These are phyloP conservation scores for Mucor irregularis DNA, from an alignment of 371 early-diverging fungal species.

Conservation along the genomic window DNA sequence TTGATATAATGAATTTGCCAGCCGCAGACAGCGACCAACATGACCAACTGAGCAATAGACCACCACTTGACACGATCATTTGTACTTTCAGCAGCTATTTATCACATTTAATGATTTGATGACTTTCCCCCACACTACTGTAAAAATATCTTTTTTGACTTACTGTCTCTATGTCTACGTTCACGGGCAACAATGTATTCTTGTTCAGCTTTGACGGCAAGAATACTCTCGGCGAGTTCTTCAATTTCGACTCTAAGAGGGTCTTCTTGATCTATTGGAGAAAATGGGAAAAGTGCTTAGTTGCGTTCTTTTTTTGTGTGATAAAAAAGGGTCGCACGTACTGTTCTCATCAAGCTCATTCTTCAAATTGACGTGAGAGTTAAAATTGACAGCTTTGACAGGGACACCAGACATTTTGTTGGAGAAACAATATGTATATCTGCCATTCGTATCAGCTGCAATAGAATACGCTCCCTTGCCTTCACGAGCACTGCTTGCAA, in stretches of 20 bases:
- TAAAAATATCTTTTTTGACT: constrained; percentile 20
- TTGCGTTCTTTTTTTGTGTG: neutral
- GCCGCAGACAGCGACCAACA: constrained; percentile 64
- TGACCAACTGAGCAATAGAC: constrained; percentile 67
- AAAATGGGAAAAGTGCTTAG: neutral
- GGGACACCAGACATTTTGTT: constrained; percentile 58
- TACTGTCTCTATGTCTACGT: constrained; percentile 71
- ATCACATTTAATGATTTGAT: neutral
- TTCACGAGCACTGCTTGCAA: constrained; percentile 49
- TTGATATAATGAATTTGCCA: constrained; percentile 77
- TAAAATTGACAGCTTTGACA: constrained; percentile 59
- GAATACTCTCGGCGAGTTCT: constrained; percentile 64
- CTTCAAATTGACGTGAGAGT: constrained; percentile 40
- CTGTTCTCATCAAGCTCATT: constrained; percentile 24
- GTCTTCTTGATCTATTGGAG: constrained; percentile 47
- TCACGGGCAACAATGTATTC: constrained; percentile 75
- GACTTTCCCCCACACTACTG: neutral
- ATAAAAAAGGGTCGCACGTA: constrained; percentile 3
- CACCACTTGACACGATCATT: constrained; percentile 79
- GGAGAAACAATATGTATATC: constrained; percentile 76
- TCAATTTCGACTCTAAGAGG: constrained; percentile 69
- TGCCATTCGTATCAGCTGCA: constrained; percentile 56
- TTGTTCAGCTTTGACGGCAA: constrained; percentile 72
- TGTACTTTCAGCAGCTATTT: constrained; percentile 76
- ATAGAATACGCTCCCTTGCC: constrained; percentile 57